These are phyloP conservation scores for Geranomyces michiganensis DNA, from an alignment of 192 early-diverging fungal species.

Conservation along the genomic window DNA sequence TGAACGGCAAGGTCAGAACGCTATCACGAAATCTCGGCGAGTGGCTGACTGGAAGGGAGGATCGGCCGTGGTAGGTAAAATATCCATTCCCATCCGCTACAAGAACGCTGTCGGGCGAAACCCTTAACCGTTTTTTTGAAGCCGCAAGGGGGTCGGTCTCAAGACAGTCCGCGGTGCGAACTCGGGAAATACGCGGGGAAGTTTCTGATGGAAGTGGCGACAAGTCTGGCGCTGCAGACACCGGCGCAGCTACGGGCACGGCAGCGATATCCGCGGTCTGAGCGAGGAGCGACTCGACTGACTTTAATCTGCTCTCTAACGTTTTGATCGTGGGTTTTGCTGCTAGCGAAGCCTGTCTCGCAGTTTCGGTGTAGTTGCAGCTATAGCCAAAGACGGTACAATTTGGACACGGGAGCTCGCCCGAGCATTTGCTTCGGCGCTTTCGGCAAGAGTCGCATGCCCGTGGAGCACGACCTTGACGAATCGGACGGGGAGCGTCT, in stretches of 20 bases:
- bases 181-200: background rate
- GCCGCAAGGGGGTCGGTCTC: too few relatives aligned
- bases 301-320: slow-evolving; percentile 8
- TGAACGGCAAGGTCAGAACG: slow-evolving; percentile 22
- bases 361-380: slow-evolving; percentile 14
- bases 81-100: background rate
- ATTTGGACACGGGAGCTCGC: slow-evolving; percentile 19
- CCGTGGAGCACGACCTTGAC: slow-evolving; percentile 6
- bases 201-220: background rate
- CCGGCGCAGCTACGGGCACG: background rate
- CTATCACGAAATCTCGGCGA: slow-evolving; percentile 6
- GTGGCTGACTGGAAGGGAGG: background rate
- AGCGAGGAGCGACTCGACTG: background rate
- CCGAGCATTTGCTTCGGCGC: slow-evolving; percentile 20
- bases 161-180: too few relatives aligned
- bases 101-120: background rate
- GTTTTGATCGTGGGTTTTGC: slow-evolving; percentile 7
- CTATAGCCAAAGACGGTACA: slow-evolving; percentile 17
- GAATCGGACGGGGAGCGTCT: background rate
- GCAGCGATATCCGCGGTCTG: background rate
- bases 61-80: background rate
- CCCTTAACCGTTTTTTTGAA: too few relatives aligned
- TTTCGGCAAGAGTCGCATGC: slow-evolving; percentile 24
- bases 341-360: background rate
- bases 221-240: too few relatives aligned